Conservation (phyloP, 768 basidiomycete species). For the Serendipita sp. region DNA sequence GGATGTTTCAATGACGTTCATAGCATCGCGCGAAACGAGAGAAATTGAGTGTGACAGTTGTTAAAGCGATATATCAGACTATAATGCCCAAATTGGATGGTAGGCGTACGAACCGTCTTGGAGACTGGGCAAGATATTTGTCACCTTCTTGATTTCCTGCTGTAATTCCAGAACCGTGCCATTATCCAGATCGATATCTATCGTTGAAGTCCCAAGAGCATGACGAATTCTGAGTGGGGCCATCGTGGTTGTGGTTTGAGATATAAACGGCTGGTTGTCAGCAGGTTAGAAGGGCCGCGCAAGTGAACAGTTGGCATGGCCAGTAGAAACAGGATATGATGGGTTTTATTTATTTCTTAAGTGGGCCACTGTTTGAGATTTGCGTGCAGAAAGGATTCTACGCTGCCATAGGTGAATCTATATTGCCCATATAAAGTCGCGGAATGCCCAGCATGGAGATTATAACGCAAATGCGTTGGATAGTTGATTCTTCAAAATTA, state of each 20-base stretch:
- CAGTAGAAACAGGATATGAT: too few species aligned
- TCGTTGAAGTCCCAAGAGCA: constrained; percentile 65
- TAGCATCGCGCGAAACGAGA: not conserved
- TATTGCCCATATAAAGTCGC: too few species aligned
- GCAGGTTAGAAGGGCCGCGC: too few species aligned
- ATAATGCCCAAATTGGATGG: constrained; percentile 8
- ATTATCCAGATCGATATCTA: constrained; percentile 45
- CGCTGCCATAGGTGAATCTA: too few species aligned
- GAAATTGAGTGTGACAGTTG: not conserved
- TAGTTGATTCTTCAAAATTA: too few species aligned
- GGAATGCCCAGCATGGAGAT: too few species aligned
- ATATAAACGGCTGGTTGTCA: not conserved
- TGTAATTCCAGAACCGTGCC: constrained; percentile 62
- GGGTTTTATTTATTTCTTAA: too few species aligned
- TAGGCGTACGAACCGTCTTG: constrained; percentile 53
- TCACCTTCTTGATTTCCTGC: constrained; percentile 46
- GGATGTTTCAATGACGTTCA: not conserved
- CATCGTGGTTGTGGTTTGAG: constrained; percentile 22
- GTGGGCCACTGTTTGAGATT: too few species aligned
- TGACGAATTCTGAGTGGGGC: constrained; percentile 65
- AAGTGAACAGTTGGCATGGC: too few species aligned
- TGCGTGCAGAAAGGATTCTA: too few species aligned
- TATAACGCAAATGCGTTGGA: too few species aligned
- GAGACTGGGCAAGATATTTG: constrained; percentile 56
- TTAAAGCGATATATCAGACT: not conserved